Evolutionary conservation across 2,329 filamentous ascomycete genomes (phyloP), one percentile per base, ranked within the genome.

Genomic region (Geosmithia flava): DNA sequence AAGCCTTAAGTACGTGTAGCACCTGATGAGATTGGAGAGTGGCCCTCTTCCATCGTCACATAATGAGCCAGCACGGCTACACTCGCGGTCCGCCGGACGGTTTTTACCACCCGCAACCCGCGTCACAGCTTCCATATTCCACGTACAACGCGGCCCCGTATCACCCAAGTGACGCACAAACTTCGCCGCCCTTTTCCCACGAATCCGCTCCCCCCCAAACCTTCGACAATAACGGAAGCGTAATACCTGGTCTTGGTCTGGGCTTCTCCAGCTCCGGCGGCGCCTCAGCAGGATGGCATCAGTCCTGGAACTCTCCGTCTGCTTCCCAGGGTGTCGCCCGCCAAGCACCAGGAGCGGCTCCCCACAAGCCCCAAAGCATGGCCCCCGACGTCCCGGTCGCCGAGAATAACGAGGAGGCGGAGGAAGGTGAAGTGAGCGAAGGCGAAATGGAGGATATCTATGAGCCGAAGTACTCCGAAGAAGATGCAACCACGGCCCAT

Each of bases 391-490:
- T 37, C 6, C 33, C 5, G 13, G 11, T 11, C 15, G 6, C 33
- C 33, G 33, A 11, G 44, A 23, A 33, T 10, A n/a, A 20, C 8
- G 48, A 50, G 13, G 45, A 15, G 15, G 44, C 44, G 41, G 48
- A 50, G 13, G 48, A 50, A 19, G 48, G 48, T 16, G 87, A 94
- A 61, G 62, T 93, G 29, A 85, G 80, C 53, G 87, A 91, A 55
- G 76, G 72, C 17, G 80, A 83, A 55, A 71, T 75, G 45, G 75
- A 80, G 46, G 74, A 80, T 54, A 56, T 74, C 2, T 79, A 80
- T 51, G 73, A 77, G 45, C 69, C 72, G 10, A 30, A 48, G 39
- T 40, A 44, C 11, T 27, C 20, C 16, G 37, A 48, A 2, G 47
- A 29, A 3, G 20, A 20, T 45, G 23, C 33, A 13, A 16, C 33